Evolutionary conservation across 805 yeast genomes (phyloP), one percentile per base, ranked within the genome.

Genomic region (Hanseniaspora singularis): DNA sequence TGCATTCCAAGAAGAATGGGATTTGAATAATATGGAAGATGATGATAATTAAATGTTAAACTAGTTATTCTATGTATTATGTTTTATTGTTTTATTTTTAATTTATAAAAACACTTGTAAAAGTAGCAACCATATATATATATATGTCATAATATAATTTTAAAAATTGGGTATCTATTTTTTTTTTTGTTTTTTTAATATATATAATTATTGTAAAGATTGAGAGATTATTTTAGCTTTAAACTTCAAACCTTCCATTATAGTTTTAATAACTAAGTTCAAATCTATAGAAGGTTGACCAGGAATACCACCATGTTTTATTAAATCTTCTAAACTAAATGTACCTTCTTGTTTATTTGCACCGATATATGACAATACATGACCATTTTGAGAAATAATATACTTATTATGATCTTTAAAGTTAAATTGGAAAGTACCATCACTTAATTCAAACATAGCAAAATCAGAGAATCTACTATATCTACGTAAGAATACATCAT

Each of bases 391-490:
- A 37, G 88, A 81, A 33, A 89, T 62, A 50, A 94, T 79, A 47
- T 88, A 66, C 64, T 92, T 92, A 64, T 82, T 88, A 59, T 92
- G 98, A 64, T 92, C 97, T 61, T 81, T 81, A 66, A 92, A 92
- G 65, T 92, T 92, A 67, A 88, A 88, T 63, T 92, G 98, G 63
- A 83, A 77, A 34, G 86, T 79, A 18, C 95, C 96, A 59, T 87
- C 85, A 58, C 94, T 84, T 67, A 92, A 66, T 62, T 86, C 89
- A 67, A 92, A 92, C 94, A 88, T 82, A 48, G 88, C 85, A 60
- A 75, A 85, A 52, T 77, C 79, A 38, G 77, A 73, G 46, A 79
- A 77, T 62, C 97, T 77, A 20, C 85, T 76, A 59, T 83, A 86
- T 55, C 94, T 73, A 67, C 92, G 77, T 53, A 89, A 70, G 61